Conservation (phyloP, 805 yeast genomes). For the Candida corydali region DNA sequence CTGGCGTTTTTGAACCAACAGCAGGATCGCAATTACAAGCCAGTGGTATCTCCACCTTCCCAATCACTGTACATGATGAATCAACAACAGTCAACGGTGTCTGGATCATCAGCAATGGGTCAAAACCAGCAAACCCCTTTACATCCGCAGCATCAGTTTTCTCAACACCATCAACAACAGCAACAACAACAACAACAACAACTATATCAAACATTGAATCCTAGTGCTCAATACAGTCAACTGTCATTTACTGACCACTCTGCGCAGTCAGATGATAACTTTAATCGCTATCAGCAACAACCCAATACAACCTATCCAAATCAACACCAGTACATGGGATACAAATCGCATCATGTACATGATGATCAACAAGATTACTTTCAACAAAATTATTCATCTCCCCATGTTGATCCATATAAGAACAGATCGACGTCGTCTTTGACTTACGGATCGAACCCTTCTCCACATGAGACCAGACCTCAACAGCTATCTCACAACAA, state of each 20-base stretch:
- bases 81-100: conserved; percentile 9
- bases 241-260: neutral
- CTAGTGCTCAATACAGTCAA: conserved; percentile 1
- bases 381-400: conserved; percentile 5
- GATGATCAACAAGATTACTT: neutral
- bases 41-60: conserved; percentile 8
- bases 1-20: conserved; percentile 14
- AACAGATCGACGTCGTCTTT: conserved; percentile 7
- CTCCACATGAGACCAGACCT: conserved; percentile 1
- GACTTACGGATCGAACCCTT: conserved; percentile 10
- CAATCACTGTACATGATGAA: too few relatives aligned
- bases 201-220: neutral
- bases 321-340: conserved; percentile 1
- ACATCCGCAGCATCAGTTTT: conserved; percentile 2
- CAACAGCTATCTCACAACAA: neutral
- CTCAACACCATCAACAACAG: conserved; percentile 4
- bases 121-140: conserved; percentile 2
- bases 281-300: conserved; percentile 1
- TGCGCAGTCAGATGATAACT: neutral
- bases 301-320: neutral
- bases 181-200: conserved; percentile 7
- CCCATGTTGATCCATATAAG: neutral
- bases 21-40: conserved; percentile 14
- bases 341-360: conserved; percentile 1
- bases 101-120: conserved; percentile 3